Conservation (phyloP, 1,139 yeast species). For the Yamadazyma friedrichii region DNA sequence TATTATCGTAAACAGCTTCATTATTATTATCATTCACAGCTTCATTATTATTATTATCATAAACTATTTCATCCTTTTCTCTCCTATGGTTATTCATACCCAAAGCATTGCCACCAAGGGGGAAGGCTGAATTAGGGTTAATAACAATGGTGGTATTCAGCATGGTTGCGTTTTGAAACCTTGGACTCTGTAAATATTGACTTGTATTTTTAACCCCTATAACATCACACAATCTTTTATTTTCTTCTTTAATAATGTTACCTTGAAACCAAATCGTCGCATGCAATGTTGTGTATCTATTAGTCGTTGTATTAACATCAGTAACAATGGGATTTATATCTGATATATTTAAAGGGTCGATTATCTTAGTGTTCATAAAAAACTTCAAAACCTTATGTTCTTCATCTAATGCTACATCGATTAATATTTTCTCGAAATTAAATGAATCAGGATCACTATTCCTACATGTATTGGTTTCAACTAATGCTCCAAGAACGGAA, state of each 20-base stretch:
- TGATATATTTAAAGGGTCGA: slow-evolving; percentile 75
- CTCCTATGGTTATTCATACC: no score
- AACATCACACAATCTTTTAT: slow-evolving; percentile 46
- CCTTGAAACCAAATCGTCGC: slow-evolving; percentile 48
- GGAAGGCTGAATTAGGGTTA: slow-evolving; percentile 12
- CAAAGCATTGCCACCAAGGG: background rate
- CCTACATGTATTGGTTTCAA: slow-evolving; percentile 19
- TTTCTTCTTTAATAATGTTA: slow-evolving; percentile 34
- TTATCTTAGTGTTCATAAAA: slow-evolving; percentile 37
- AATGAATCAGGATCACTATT: slow-evolving; percentile 5
- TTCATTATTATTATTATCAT: no score
- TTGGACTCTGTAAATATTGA: slow-evolving; percentile 13
- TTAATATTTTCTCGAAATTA: slow-evolving; percentile 30
- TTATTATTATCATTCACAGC: no score
- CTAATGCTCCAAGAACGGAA: slow-evolving; percentile 19
- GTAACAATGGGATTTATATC: slow-evolving; percentile 21
- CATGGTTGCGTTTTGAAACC: slow-evolving; percentile 8
- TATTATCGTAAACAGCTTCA: no score
- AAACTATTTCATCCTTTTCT: no score
- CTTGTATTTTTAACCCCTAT: slow-evolving; percentile 40
- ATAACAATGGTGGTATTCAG: slow-evolving; percentile 12
- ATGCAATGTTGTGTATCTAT: slow-evolving; percentile 48
- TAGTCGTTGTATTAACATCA: slow-evolving; percentile 46
- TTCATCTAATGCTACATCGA: slow-evolving; percentile 43
- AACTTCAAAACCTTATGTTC: slow-evolving; percentile 33